Base-by-base conservation (phyloP, 2,329 filamentous ascomycete species). In the Microcyclospora tardicrescens region DNA sequence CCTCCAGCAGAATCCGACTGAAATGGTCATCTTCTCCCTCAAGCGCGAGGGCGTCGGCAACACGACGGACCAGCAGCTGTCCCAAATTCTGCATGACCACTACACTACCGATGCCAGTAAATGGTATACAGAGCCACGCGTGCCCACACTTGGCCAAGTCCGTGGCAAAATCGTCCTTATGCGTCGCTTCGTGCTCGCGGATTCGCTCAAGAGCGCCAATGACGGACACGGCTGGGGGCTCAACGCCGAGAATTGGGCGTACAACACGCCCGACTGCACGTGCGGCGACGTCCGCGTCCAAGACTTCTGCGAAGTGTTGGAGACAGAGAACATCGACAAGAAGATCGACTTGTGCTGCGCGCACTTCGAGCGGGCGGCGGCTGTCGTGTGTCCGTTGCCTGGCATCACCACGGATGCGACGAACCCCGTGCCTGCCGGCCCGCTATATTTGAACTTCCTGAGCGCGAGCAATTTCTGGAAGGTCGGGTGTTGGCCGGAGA, bases 401-500 rank as follows among this genome's bases (percentile, higher is more conserved):
- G 63, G 61, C 10, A 38, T 61, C 2, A 64, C 58, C 3, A 64
- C 62, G 0, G 61, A 66, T 40, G 37, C 34, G 10, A 37, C 19
- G 10, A 56, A 57, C 45, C 65, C 59, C 33, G 63, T 68, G 34
- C 67, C 65, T 36, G 66, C 57, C 29, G 62, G 59, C 12, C 84
- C 85, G 1, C 72, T 95, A 49, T 93, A 82, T 53, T 66, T 96
- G 61, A 98, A 96, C 61, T 96, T 95, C 58, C 61, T 95, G 45
- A 85, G 73, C 49, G 91, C 81, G 1, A 89, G 81, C 60, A 95
- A 95, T 64, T 96, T 96, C 66, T 96, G 89, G 78, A 87, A 84
- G 48, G 69, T 80, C 1, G 77, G 75, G 39, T 94, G 86, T 61
- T 98, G 91, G 91, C 91, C 91, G 0, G 87, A 94, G 61, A 80